Base-by-base conservation (phyloP, 768 basidiomycete species). In the Termitomyces sp. region DNA sequence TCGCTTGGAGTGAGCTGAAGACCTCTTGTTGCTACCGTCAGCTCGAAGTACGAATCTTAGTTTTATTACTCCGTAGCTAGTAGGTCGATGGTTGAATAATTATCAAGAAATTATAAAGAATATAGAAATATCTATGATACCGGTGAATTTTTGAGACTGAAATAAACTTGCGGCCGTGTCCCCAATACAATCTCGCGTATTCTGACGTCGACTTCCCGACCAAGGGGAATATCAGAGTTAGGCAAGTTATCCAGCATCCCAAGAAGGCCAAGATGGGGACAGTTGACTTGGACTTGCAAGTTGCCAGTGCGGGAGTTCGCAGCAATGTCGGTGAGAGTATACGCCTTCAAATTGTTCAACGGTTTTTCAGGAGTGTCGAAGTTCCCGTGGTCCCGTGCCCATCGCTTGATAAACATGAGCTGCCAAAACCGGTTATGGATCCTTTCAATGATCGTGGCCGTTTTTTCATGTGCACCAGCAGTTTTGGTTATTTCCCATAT, bases 401-500 rank as follows among this genome's bases (percentile, higher is more conserved):
- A 78, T 37, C 73, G 67, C 53, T 74, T 70, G 56, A 83, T 61
- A 59, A 72, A 74, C 64, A 71, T 62, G 14, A 74, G 57, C 16
- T 64, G 63, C 73, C 75, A 79, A 58, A 71, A 78, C 32, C 60
- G 57, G 0, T 40, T 22, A 54, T 83, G 75, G 2, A 59, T 62
- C 20, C 66, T 62, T 22, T 75, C 67, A 7, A 68, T 62, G 5
- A 71, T 66, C 54, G 68, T 73, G 43, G 62, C 49, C 33, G 68
- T 63, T 36, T 63, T 69, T 54, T 85, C 82, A 44, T 64, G 67
- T 30, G 65, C 62, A 45, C 67, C 69, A 37, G 80, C 65, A 39
- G 79, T 68, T 1, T 71, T 62, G 9, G 71, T 76, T 55, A 82
- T 75, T 12, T 67, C 69, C 64, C 72, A 68, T 65, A 92, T 63